Evolutionary conservation across 139 green algal species (phyloP), one percentile per base, ranked within the genome.

Genomic region (Haematococcus lacustris): DNA sequence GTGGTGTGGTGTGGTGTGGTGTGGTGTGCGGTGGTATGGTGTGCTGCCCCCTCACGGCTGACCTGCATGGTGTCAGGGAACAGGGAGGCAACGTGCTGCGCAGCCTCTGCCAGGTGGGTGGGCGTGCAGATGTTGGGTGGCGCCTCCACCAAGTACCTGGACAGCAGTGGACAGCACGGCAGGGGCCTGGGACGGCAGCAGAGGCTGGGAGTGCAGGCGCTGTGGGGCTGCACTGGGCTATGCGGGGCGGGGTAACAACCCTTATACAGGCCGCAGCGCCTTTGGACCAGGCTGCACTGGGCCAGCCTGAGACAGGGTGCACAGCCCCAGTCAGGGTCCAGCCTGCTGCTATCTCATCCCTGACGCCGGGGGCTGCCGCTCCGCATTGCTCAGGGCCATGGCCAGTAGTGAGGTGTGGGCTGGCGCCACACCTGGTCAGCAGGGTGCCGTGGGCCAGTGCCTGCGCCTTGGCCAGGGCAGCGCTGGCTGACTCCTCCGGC

Each of bases 51-150:
- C 13, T 57, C 21, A 57, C 21, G 13, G 47, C 53, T 30, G 23
- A 64, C 53, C 53, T 64, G 30, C 13, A 64, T 30, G 26, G 53
- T 64, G 53, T 30, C 33, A 26, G 53, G 53, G 17, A 26, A 30
- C 13, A 35, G 51, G 3, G 69, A 73, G 3, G 87, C 84, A 61
- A 96, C 89, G 75, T 80, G 70, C 5, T 71, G 71, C 2, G 93
- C 94, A 3, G 88, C 73, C 1, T 88, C 77, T 0, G 94, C 94
- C 35, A 98, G 71, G 81, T 95, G 79, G 2, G 76, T 84, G 38
- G 95, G 95, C 0, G 90, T 98, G 84, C 91, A 94, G 26, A 98
- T 82, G 78, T 99, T 99, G 66, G 95, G 88, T 0, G 95, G 94
- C 38, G 92, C 85, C 79, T 97, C 93, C 30, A 99, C 93, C 25